Base-by-base conservation (phyloP, 202 grass and related monocot species). In the Alloteropsis angusta region DNA sequence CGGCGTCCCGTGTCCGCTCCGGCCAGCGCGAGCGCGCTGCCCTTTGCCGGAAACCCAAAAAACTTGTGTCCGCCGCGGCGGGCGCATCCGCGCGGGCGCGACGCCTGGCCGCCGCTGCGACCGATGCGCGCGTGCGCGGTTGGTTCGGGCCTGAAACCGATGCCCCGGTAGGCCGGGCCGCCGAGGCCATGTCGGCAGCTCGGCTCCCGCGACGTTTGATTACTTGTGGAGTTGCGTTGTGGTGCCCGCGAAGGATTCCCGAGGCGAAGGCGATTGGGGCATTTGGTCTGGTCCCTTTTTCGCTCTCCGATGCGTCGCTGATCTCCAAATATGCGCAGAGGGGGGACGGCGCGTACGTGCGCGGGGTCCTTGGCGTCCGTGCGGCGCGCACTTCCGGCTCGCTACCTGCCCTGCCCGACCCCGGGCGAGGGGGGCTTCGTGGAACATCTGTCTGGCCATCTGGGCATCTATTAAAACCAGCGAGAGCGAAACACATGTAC, bases 141-240 rank as follows among this genome's bases (percentile, higher is more conserved):
- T 47, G 57, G 45, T 11, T 50, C 37, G 23, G 38, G 43, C 7
- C 44, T 13, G 58, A 73, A 80, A 49, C 52, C 84, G 61, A 85
- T 23, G 47, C 73, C 50, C 32, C 18, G 47, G 48, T 11, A 19
- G 60, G 34, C 60, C 36, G 5, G 39, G 39, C 39, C 39, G 18
- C 16, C 47, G 47, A n/a, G 34, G 34, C 68, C 9, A 85, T 80
- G 83, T 85, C 76, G 83, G 84, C 61, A 85, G 43, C 74, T 57
- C 21, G n/a, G 71, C 71, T 5, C n/a, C 52, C 35, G 18, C 30
- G 28, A n/a, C 11, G 18, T 23, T 53, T 26, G 44, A 69, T 15
- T 7, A 2, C 1, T 9, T 22, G 35, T 4, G 5, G 35, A 5
- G 35, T 36, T 36, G 28, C 35, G 35, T 36, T 30, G 28, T 30